These are phyloP conservation scores for Polytrichum formosum DNA, from an alignment of 225 moss, liverwort and hornwort species.

Conservation along the genomic window DNA sequence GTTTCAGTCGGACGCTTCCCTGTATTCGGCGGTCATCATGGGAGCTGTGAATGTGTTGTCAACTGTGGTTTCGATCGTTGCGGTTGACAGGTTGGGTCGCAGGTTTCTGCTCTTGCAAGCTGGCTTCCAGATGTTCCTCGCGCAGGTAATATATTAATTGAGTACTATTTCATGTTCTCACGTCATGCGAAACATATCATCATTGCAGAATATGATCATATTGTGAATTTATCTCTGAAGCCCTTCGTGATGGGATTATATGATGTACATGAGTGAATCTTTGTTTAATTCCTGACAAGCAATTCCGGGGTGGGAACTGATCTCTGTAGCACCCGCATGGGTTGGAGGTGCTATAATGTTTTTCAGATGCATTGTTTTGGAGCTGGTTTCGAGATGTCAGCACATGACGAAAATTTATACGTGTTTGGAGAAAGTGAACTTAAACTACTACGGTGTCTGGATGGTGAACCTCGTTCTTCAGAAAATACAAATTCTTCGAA, in stretches of 20 bases:
- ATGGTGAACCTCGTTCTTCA: no score
- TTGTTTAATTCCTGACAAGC: no score
- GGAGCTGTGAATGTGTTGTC: constrained; percentile 44
- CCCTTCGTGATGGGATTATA: no score
- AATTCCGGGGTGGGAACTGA: background rate
- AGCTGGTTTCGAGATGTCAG: no score
- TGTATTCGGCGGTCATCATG: constrained; percentile 47
- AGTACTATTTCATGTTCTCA: background rate
- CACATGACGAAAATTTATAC: no score
- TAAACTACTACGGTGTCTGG: no score
- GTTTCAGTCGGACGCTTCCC: constrained; percentile 27
- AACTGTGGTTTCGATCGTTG: constrained; percentile 28
- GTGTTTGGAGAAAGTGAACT: no score
- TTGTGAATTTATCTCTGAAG: background rate
- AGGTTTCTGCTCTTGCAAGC: constrained; percentile 47
- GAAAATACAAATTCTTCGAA: no score
- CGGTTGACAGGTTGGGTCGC: constrained; percentile 47
- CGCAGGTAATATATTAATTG: constrained; percentile 23
- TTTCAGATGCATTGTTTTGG: no score
- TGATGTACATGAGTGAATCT: no score
- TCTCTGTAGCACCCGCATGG: background rate
- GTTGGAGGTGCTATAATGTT: no score
- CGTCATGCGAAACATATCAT: background rate
- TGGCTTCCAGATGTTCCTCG: constrained; percentile 54
- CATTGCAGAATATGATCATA: background rate